Evolutionary conservation across 306 rosid genomes (phyloP), one percentile per base, ranked within the genome.

Genomic region (Rosa persica): DNA sequence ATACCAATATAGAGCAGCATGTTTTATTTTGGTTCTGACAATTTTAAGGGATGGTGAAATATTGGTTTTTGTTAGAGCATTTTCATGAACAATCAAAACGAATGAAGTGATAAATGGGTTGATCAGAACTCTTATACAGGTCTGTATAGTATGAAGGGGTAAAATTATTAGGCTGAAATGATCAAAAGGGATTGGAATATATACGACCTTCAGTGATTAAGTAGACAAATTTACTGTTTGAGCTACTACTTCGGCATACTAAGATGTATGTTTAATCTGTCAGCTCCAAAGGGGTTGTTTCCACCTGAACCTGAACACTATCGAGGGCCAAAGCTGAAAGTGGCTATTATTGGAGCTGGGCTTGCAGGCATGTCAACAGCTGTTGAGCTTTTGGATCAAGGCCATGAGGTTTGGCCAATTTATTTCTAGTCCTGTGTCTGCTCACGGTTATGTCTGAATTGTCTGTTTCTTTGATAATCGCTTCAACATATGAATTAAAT

Each of bases 341-440:
- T 95, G 74, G 99, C 99, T n/a, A 95, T 95, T 58, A 83, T 95
- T 66, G 98, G 99, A 73, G 98, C 99, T 82, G 99, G 99, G 40
- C 96, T 95, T 83, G 99, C 98, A 0, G 98, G 99, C 82, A 93
- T 95, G 99, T 93, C 98, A 65, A 95, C 99, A 22, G 99, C 98
- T 1, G 98, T 93, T 70, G 99, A 95, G 80, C 98, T 95, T 82
- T 85, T 95, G 93, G 96, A 95, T 87, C 98, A 91, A 88, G 98
- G 99, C 16, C 99, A 95, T 23, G 98, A 95, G 99, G 99, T 95
- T 83, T 70, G 72, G 20, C 78, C 81, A 40, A 79, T 42, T 66
- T 78, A 16, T 66, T 69, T 58, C 19, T 55, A 19, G 42, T 12
- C 52, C 67, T 20, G 71, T 54, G 30, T 30, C 52, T 62, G 42